Conservation (phyloP, 139 green algal genomes). For the Chlorella sp. region DNA sequence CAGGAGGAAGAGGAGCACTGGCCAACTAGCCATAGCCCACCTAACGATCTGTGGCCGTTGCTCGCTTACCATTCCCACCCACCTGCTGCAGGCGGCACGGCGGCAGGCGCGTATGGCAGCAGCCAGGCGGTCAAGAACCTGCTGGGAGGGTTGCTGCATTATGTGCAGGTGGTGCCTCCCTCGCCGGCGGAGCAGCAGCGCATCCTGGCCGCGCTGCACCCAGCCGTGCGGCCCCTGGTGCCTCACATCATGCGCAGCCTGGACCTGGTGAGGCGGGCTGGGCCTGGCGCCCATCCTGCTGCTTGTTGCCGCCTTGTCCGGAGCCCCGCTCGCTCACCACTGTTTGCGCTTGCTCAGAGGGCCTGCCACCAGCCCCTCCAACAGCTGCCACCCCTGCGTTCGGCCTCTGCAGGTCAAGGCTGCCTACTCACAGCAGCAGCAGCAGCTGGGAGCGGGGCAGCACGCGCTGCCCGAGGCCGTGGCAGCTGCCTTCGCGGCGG, state of each 20-base stretch:
- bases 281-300: too few species aligned
- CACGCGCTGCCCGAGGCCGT: neutral
- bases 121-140: conserved; percentile 62
- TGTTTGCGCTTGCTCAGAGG: too few species aligned
- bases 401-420: too few species aligned
- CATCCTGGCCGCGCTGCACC: conserved; percentile 70
- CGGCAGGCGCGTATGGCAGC: conserved; percentile 40
- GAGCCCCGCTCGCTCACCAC: too few species aligned
- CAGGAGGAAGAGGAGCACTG: too few species aligned
- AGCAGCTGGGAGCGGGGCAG: too few species aligned
- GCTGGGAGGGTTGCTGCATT: conserved; percentile 67
- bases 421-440: conserved; percentile 13
- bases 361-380: conserved; percentile 4
- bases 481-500: conserved; percentile 45
- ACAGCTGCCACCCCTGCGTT: too few species aligned
- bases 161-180: conserved; percentile 51
- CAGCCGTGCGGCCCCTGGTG: conserved; percentile 67
- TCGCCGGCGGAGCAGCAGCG: conserved; percentile 67
- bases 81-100: conserved; percentile 33
- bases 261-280: conserved; percentile 54
- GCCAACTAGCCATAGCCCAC: too few species aligned
- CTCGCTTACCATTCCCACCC: too few species aligned
- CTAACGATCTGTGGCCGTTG: too few species aligned
- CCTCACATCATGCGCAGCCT: conserved; percentile 61
- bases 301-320: too few species aligned